phyloP scores from a whole-genome alignment of 371 early-diverging fungal species.

The Actinomortierella ambigua region DNA sequence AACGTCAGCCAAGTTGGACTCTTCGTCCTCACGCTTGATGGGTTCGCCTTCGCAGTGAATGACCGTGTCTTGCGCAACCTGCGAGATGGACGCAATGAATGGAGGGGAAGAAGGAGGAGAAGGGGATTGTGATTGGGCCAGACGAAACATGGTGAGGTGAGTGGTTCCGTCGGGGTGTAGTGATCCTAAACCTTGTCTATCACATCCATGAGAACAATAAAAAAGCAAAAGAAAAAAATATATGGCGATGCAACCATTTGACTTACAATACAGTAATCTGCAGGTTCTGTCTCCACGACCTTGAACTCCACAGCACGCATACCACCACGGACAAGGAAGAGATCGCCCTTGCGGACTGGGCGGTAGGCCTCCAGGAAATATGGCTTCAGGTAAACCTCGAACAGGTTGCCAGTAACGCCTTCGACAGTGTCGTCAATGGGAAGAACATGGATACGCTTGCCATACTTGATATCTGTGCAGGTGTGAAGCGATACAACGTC shows the following conservation, averaged over 20 bases:
- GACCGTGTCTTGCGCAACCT: slow-evolving; percentile 97
- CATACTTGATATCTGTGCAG: slow-evolving; percentile 95
- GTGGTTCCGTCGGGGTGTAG: no score
- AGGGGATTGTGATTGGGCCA: not conserved
- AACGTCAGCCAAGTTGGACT: slow-evolving; percentile 91
- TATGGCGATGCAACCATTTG: slow-evolving; percentile 3
- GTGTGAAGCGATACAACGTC: slow-evolving; percentile 98
- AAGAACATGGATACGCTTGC: slow-evolving; percentile 93
- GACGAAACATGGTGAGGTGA: no score
- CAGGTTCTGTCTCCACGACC: slow-evolving; percentile 96
- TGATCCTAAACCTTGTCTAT: no score
- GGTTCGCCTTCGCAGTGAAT: slow-evolving; percentile 98
- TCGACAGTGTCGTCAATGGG: slow-evolving; percentile 99
- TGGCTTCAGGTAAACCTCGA: slow-evolving; percentile 97
- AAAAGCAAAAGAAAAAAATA: not conserved
- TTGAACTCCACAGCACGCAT: slow-evolving; percentile 99
- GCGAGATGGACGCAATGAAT: slow-evolving; percentile 1
- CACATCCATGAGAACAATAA: not conserved
- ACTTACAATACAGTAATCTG: slow-evolving; percentile 96
- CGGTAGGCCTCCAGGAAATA: slow-evolving; percentile 97
- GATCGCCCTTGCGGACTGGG: slow-evolving; percentile 94
- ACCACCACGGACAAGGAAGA: slow-evolving; percentile 95
- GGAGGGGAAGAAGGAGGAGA: slow-evolving; percentile 10
- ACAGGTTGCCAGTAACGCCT: slow-evolving; percentile 96
- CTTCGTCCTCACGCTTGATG: slow-evolving; percentile 98